Base-by-base conservation (phyloP, 495 filamentous ascomycete genomes). In the Cladorrhinum samala region DNA sequence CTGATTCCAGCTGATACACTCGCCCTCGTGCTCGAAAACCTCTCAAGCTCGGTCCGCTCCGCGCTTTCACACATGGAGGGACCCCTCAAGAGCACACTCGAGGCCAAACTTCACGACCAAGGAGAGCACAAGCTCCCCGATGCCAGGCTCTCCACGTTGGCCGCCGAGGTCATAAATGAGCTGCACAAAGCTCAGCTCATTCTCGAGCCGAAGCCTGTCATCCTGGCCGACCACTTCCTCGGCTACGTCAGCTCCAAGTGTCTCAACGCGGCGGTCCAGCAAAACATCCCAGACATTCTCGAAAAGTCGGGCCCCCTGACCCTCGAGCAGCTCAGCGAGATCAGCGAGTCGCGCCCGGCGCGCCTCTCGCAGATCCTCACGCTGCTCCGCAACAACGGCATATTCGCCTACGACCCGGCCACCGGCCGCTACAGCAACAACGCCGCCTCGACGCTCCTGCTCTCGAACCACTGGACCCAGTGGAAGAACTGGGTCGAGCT, bases 401-500 rank as follows among this genome's bases (percentile, higher is more conserved):
- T 68, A n/a, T 69, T 68, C 37, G 16, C 46, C 2, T 62, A 51
- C 44, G 53, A 64, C 24, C 16, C 14, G 6, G 13, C 1, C 16
- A 49, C 2, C 13, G n/a, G 46, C 46, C 6, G 8, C 40, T 8
- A 30, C 4, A 30, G 11, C 46, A 49, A 69, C 56, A 67, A 60
- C 40, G 21, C 37, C 11, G 37, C 50, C 36, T 67, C 65, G 0
- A 49, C 40, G 13, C 49, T 63, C 1, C 53, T 69, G 1, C 50
- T 19, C 7, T 54, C 49, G 13, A 54, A 59, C 38, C 64, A 71
- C 45, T 69, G 68, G 66, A 68, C 66, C 1, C 64, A 69, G 54
- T 69, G 68, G 68, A 55, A 55, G 7, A 59, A 58, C 39, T 70
- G 66, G 67, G 61, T 67, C 1, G 33, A 59, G 3, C 49, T 67